phyloP scores from a whole-genome alignment of 805 yeast genomes.

The Candida sonorensis region DNA sequence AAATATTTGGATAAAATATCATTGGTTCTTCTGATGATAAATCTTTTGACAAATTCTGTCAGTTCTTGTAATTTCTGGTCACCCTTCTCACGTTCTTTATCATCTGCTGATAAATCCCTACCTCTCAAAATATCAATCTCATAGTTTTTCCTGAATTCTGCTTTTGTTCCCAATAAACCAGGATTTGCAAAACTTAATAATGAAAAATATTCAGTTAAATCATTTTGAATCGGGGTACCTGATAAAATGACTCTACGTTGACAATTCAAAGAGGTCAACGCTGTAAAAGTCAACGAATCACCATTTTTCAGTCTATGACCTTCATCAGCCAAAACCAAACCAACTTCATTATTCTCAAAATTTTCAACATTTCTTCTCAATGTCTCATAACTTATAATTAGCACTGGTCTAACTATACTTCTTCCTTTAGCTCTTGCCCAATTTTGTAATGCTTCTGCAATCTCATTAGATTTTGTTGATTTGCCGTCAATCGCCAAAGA shows the following conservation, averaged over 20 bases:
- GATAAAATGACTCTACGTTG: constrained; percentile 85
- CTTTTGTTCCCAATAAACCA: constrained; percentile 78
- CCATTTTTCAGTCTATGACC: constrained; percentile 84
- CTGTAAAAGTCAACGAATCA: constrained; percentile 85
- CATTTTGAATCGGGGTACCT: constrained; percentile 97
- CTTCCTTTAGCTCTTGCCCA: constrained; percentile 92
- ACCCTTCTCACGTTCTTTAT: constrained; percentile 64
- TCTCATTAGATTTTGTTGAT: constrained; percentile 60
- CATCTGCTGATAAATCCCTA: constrained; percentile 85
- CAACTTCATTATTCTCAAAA: constrained; percentile 71
- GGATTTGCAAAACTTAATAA: constrained; percentile 90
- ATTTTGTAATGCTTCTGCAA: constrained; percentile 58
- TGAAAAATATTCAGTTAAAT: constrained; percentile 88
- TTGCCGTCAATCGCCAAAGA: constrained; percentile 94
- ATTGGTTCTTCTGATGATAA: constrained; percentile 91
- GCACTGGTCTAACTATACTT: constrained; percentile 83
- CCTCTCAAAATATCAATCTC: constrained; percentile 78
- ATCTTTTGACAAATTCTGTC: constrained; percentile 72
- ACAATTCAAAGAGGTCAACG: constrained; percentile 77
- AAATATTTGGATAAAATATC: constrained; percentile 89
- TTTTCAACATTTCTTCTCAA: constrained; percentile 77
- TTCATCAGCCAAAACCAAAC: constrained; percentile 80
- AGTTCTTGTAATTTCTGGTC: constrained; percentile 63
- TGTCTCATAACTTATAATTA: constrained; percentile 92
- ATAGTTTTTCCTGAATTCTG: constrained; percentile 77